Evolutionary conservation across 257 asterid species (phyloP).

Genomic region (Craterostigma plantagineum): DNA sequence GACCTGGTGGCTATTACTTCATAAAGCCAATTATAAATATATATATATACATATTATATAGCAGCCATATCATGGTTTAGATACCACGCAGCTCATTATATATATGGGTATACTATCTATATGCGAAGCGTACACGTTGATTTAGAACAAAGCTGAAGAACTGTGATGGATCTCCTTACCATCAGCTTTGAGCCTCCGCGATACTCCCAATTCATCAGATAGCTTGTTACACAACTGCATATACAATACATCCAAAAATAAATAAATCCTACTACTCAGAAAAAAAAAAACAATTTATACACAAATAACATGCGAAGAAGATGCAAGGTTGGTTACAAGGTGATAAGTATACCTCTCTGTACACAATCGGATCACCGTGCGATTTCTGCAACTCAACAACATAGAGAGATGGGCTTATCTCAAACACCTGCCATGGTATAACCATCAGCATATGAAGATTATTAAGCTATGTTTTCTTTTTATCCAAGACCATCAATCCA

Average conservation of each 20-base stretch:
- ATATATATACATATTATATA: too few relatives aligned
- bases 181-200: slow-evolving; percentile 15
- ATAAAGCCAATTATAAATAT: too few relatives aligned
- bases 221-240: slow-evolving; percentile 74
- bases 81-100: too few relatives aligned
- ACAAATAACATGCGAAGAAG: too few relatives aligned
- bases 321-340: not conserved
- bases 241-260: not conserved
- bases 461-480: not conserved
- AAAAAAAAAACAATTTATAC: too few relatives aligned
- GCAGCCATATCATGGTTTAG: too few relatives aligned
- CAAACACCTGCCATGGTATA: slow-evolving; percentile 53
- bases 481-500: not conserved
- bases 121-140: too few relatives aligned
- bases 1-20: too few relatives aligned
- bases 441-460: not conserved
- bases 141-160: not conserved
- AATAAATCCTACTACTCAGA: not conserved
- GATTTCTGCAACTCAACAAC: slow-evolving; percentile 74
- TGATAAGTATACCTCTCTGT: slow-evolving; percentile 47
- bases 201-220: slow-evolving; percentile 61
- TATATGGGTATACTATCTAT: too few relatives aligned
- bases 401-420: slow-evolving; percentile 62
- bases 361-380: slow-evolving; percentile 44
- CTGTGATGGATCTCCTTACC: not conserved